phyloP scores from a whole-genome alignment of 441 rosid genomes.

The Bocquillonia castaneifolia region DNA sequence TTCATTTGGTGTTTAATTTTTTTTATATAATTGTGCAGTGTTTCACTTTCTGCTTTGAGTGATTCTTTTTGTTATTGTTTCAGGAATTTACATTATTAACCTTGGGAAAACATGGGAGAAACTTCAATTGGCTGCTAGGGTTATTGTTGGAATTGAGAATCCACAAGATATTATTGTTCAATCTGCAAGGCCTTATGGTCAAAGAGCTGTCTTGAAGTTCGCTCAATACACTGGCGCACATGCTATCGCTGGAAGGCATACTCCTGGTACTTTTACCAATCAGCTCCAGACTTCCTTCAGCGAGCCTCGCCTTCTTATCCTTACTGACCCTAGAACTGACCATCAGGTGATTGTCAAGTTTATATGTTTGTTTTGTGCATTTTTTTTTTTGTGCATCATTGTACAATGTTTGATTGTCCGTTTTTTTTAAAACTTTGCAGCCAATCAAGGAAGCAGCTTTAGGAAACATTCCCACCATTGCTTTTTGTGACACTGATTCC shows the following conservation, averaged over 20 bases:
- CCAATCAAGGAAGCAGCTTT: slow-evolving; percentile 97
- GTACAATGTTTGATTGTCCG: too few relatives aligned
- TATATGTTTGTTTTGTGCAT: neutral
- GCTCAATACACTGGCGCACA: slow-evolving; percentile 89
- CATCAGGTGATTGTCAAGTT: slow-evolving; percentile 51
- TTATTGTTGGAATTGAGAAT: slow-evolving; percentile 82
- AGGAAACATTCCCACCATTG: slow-evolving; percentile 89
- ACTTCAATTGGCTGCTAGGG: slow-evolving; percentile 79
- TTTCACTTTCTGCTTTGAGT: too few relatives aligned
- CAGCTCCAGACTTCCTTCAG: slow-evolving; percentile 85
- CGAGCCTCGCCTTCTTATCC: slow-evolving; percentile 83
- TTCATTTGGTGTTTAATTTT: too few relatives aligned
- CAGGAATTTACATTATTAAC: slow-evolving; percentile 82
- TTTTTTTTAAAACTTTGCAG: slow-evolving; percentile 30
- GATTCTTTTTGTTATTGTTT: too few relatives aligned
- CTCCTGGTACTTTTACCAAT: slow-evolving; percentile 94
- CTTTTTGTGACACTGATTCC: slow-evolving; percentile 90
- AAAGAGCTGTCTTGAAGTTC: slow-evolving; percentile 79
- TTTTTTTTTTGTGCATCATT: too few relatives aligned
- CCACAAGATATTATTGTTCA: slow-evolving; percentile 87
- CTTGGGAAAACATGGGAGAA: slow-evolving; percentile 96
- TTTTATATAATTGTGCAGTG: too few relatives aligned
- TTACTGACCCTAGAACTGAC: slow-evolving; percentile 86
- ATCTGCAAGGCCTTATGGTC: slow-evolving; percentile 91
- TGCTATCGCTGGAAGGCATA: slow-evolving; percentile 95